Base-by-base conservation (phyloP, 768 basidiomycete species). In the Cystofilobasidium bisporidii region DNA sequence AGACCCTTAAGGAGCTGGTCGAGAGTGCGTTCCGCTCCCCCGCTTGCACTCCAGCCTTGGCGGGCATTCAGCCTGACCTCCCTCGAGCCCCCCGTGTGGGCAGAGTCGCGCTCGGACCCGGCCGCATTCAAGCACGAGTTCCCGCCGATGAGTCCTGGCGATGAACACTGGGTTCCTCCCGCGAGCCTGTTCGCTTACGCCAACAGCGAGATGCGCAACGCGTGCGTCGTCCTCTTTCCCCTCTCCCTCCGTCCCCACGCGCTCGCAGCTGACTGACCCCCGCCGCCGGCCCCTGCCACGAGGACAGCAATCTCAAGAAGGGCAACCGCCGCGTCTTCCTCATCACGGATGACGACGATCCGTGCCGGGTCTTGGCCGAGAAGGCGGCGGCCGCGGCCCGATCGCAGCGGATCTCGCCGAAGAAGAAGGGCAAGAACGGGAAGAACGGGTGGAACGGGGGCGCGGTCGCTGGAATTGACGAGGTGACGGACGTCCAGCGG, bases 271-370 rank as follows among this genome's bases (percentile, higher is more conserved):
- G 14, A 5, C 17, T n/a, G 12, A 40, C 48, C 57, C 28, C 57
- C 5, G 11, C 11, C 50, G 17, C 40, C 33, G 53, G 24, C 1
- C 20, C 14, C 40, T n/a, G 0, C 18, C n/a, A 20, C 28, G 15
- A 8, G 1, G 24, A 0, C 41, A 69, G 68, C 8, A 63, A 56
- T 45, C 14, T 69, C 38, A 64, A 64, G 58, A 56, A 36, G 8
- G 68, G 68, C 24, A 85, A 87, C n/a, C 93, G 94, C 74, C 86
- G 92, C 8, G 83, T 98, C 0, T 97, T 97, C 75, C 79, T 94
- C 45, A 88, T 99, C 50, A 98, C 96, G 0, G 87, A 98, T 74
- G 85, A 88, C 71, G 91, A 92, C 72, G 77, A 88, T 71, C 91
- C 91, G 0, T 30, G 26, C 17, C 20, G 28, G 6, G 17, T 32